phyloP scores from a whole-genome alignment of 75 land plant genomes.

The Larix kaempferi region DNA sequence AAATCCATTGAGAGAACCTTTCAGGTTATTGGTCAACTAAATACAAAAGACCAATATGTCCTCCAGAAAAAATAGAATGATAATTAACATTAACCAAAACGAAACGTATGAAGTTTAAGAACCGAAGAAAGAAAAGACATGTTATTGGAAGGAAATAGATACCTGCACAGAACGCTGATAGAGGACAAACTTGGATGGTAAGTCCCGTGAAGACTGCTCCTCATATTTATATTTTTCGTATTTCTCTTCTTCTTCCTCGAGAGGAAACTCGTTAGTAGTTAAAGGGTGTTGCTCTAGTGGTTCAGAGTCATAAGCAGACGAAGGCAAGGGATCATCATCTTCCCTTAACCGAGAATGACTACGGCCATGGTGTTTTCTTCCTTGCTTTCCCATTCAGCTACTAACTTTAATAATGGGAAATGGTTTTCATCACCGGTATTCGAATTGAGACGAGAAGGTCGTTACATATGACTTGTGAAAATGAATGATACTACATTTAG shows the following conservation, averaged over 20 bases:
- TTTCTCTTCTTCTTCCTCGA: background rate
- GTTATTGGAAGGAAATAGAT: background rate
- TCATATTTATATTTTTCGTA: background rate
- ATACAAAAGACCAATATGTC: no score
- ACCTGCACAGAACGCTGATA: slow-evolving; percentile 74
- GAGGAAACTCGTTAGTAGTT: background rate
- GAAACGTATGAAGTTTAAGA: no score
- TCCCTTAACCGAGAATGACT: background rate
- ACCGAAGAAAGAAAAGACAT: no score
- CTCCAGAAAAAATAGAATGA: no score
- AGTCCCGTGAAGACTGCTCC: background rate
- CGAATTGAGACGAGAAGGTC: no score
- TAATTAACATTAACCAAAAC: no score
- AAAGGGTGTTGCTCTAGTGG: background rate
- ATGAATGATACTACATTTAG: no score
- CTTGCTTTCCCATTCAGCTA: slow-evolving; percentile 54
- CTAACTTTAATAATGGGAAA: no score
- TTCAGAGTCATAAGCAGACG: slow-evolving; percentile 21
- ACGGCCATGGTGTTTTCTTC: slow-evolving; percentile 28
- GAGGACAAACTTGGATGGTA: slow-evolving; percentile 54
- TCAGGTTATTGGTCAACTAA: no score
- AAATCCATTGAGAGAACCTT: no score
- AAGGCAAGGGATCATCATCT: slow-evolving; percentile 18
- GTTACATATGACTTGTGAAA: no score
- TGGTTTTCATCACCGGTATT: no score